A percentile compares a stretch with the other conserved stretches of the same genome.
phyloP scores from a whole-genome alignment of 164 flowering plant species.

The Chimonanthus praecox region DNA sequence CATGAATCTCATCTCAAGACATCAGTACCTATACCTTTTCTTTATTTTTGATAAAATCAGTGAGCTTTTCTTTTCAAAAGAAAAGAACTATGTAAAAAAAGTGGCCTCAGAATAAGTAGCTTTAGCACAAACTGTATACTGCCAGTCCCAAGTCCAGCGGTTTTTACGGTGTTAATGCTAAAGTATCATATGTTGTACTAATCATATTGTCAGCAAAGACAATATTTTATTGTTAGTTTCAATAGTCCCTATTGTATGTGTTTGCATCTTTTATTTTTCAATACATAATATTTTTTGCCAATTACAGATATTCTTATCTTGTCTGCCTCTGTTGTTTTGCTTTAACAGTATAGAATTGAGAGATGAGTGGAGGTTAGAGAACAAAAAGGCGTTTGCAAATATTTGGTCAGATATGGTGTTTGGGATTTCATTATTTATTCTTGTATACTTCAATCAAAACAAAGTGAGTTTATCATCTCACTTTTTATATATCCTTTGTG shows the following conservation, averaged over 20 bases:
- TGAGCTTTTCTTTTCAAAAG: no score
- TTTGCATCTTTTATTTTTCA: not conserved
- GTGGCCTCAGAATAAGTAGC: no score
- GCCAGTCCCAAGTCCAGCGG: no score
- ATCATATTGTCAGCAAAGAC: no score
- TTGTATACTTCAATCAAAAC: constrained; percentile 80
- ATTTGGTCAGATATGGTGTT: constrained; percentile 91
- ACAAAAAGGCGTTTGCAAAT: constrained; percentile 85
- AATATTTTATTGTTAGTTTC: not conserved
- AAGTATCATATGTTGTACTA: no score
- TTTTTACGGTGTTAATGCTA: no score
- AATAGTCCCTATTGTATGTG: not conserved
- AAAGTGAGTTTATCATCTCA: constrained; percentile 45
- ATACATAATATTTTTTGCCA: not conserved
- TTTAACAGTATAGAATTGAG: constrained; percentile 74
- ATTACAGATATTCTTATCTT: not conserved
- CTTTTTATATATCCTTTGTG: not conserved
- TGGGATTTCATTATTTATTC: constrained; percentile 73
- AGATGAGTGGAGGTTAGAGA: constrained; percentile 88
- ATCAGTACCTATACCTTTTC: no score
- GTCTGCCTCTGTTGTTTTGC: constrained; percentile 3
- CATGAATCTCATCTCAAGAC: no score
- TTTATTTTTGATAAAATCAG: no score
- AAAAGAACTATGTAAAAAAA: no score
- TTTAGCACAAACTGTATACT: no score